phyloP scores from a whole-genome alignment of 805 yeast species.

The Yarrowia hollandica region DNA sequence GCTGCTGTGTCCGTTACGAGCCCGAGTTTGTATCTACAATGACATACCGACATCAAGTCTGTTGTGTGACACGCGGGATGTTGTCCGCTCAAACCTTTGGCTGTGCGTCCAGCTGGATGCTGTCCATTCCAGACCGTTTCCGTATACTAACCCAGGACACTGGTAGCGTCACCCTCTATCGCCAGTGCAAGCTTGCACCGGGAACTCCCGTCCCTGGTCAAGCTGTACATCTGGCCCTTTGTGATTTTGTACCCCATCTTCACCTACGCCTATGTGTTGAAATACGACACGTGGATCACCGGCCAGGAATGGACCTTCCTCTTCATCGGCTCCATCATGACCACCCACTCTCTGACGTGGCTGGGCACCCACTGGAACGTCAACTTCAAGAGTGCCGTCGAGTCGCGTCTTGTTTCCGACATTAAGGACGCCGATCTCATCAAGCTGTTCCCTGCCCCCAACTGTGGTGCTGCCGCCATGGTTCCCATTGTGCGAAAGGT shows the following conservation, averaged over 20 bases:
- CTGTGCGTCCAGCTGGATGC: no score
- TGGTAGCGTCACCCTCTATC: slow-evolving; percentile 73
- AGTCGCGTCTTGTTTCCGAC: slow-evolving; percentile 55
- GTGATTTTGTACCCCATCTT: slow-evolving; percentile 69
- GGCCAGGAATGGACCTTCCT: slow-evolving; percentile 97
- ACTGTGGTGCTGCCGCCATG: slow-evolving; percentile 83
- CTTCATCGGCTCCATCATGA: slow-evolving; percentile 68
- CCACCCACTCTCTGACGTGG: slow-evolving; percentile 74
- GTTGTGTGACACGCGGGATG: no score
- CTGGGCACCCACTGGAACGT: slow-evolving; percentile 95
- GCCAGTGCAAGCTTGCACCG: slow-evolving; percentile 70
- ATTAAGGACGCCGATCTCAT: slow-evolving; percentile 69
- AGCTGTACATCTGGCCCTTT: slow-evolving; percentile 86
- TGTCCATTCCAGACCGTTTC: no score
- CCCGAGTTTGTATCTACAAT: no score
- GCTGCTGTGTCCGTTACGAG: no score
- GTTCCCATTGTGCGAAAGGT: slow-evolving; percentile 55
- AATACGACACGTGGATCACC: slow-evolving; percentile 77
- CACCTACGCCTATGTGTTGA: slow-evolving; percentile 58
- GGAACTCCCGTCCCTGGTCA: slow-evolving; percentile 57
- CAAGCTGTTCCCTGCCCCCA: slow-evolving; percentile 76
- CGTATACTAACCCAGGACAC: slow-evolving; percentile 31
- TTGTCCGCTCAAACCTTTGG: no score
- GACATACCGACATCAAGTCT: no score
- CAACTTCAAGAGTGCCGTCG: slow-evolving; percentile 64